These are phyloP conservation scores for Phytophthora chlamydospora DNA, from an alignment of 352 stramenopile species.

Conservation along the genomic window DNA sequence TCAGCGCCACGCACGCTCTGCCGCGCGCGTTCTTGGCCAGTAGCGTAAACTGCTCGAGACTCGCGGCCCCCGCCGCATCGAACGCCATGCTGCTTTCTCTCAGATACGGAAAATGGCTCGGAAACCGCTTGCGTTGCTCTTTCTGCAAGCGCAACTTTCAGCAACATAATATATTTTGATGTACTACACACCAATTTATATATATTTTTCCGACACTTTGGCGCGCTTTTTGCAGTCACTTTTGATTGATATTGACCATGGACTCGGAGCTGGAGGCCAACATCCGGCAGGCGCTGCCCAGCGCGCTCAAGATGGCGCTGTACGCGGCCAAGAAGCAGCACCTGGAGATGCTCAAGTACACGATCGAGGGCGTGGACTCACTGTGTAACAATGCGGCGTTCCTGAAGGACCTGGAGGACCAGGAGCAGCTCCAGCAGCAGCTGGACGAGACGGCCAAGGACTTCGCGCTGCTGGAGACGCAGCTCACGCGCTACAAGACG, in stretches of 20 bases:
- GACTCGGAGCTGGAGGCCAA: slow-evolving; percentile 62
- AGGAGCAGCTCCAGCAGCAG: slow-evolving; percentile 48
- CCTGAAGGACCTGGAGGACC: slow-evolving; percentile 67
- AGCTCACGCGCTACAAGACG: slow-evolving; percentile 70
- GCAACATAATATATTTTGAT: too few species aligned
- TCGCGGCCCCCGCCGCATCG: slow-evolving; percentile 66
- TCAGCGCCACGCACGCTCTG: slow-evolving; percentile 90
- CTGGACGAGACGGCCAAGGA: slow-evolving; percentile 76
- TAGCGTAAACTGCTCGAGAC: slow-evolving; percentile 93
- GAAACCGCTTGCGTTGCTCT: too few species aligned
- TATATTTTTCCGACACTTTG: slow-evolving; percentile 15
- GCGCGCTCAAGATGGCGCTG: slow-evolving; percentile 77
- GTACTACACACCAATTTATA: neutral
- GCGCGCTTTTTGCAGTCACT: slow-evolving; percentile 20
- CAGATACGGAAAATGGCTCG: too few species aligned
- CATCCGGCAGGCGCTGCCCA: slow-evolving; percentile 68
- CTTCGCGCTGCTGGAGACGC: slow-evolving; percentile 68
- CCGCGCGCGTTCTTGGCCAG: slow-evolving; percentile 91
- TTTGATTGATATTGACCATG: slow-evolving; percentile 29
- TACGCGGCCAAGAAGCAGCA: slow-evolving; percentile 79
- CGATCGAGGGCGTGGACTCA: slow-evolving; percentile 70
- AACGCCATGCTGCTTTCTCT: slow-evolving; percentile 54
- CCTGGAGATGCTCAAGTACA: slow-evolving; percentile 77
- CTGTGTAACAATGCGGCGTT: slow-evolving; percentile 70
- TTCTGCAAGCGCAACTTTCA: too few species aligned